Base-by-base conservation (phyloP, 2,329 filamentous ascomycete genomes). In the Didymella exigua region DNA sequence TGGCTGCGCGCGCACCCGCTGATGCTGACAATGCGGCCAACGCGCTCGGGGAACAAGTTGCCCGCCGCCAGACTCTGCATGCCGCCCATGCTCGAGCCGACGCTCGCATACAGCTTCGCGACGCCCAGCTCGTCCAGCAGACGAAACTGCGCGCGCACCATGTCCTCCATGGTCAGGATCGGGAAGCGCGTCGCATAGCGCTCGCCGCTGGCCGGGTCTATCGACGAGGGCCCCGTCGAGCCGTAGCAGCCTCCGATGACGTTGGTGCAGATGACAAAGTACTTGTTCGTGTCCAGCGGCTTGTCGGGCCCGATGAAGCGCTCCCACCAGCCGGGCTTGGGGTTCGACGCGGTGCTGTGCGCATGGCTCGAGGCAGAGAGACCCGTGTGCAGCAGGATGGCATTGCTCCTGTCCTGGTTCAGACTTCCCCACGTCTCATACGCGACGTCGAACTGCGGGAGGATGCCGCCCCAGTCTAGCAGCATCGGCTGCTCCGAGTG, bases 321-420 rank as follows among this genome's bases (percentile, higher is more conserved):
- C 77, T 99, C 95, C 95, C 95, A 99, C 95, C 95, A 99, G 3
- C 95, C 95, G 0, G 92, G 89, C 73, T 93, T 89, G 0, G 90
- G 84, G 74, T 99, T 99, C 9, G 82, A 79, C 47, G 85, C 82
- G n/a, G 93, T 98, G 54, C 92, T 97, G 71, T 93, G 93, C 2
- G 95, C 95, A 77, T 99, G 95, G 53, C 93, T 98, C 6, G 93
- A 97, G n/a, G 95, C 95, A 0, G 93, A 97, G 5, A 99, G 82
- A 8, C 95, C 95, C 0, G 95, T 99, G 73, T 98, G 92, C 2
- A 99, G 79, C 8, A 99, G 82, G 58, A 99, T 95, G 4, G 88
- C 92, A 74, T 99, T 99, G 71, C 86, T 91, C 75, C 84, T 89
- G 75, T 92, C 87, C 16, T 81, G 77, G 70, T 96, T 96, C 72